Evolutionary conservation across 2,329 filamentous ascomycete genomes (phyloP).

Genomic region (Aspergillus piperis): DNA sequence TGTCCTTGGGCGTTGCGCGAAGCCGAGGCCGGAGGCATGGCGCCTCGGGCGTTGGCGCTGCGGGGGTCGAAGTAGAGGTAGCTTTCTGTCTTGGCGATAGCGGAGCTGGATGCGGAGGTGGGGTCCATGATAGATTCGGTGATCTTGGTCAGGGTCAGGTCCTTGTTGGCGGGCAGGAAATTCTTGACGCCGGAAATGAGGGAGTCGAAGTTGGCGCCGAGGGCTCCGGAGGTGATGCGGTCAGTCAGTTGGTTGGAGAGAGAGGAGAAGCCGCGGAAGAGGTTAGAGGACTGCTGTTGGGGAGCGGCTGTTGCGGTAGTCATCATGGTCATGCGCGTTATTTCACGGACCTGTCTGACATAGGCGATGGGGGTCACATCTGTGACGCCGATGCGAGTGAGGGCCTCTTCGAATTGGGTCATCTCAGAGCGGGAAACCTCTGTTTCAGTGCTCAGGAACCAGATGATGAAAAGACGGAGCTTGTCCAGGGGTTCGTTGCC

Average conservation of each 20-base stretch:
- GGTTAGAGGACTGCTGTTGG: constrained; percentile 64
- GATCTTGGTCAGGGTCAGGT: constrained; percentile 95
- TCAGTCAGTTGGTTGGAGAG: constrained; percentile 91
- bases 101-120: constrained; percentile 80
- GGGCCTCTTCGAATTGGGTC: constrained; percentile 79
- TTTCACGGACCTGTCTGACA: constrained; percentile 85
- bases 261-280: constrained; percentile 91
- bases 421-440: constrained; percentile 82
- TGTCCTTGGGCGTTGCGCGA: constrained; percentile 48
- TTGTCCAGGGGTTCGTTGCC: constrained; percentile 86
- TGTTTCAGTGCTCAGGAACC: constrained; percentile 91
- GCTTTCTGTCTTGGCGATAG: constrained; percentile 92
- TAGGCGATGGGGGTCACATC: constrained; percentile 80
- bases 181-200: constrained; percentile 97
- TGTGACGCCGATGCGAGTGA: constrained; percentile 69
- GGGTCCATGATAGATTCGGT: constrained; percentile 98
- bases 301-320: constrained; percentile 66
- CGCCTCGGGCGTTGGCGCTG: constrained; percentile 88
- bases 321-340: constrained; percentile 98
- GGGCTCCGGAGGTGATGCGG: constrained; percentile 87
- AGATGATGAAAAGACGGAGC: constrained; percentile 91
- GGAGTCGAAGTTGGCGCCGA: constrained; percentile 85
- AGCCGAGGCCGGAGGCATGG: constrained; percentile 76
- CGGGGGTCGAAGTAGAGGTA: constrained; percentile 97
- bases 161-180: constrained; percentile 92